Conservation (phyloP, 345 rosid genomes). For the Rhizophora apiculata region DNA sequence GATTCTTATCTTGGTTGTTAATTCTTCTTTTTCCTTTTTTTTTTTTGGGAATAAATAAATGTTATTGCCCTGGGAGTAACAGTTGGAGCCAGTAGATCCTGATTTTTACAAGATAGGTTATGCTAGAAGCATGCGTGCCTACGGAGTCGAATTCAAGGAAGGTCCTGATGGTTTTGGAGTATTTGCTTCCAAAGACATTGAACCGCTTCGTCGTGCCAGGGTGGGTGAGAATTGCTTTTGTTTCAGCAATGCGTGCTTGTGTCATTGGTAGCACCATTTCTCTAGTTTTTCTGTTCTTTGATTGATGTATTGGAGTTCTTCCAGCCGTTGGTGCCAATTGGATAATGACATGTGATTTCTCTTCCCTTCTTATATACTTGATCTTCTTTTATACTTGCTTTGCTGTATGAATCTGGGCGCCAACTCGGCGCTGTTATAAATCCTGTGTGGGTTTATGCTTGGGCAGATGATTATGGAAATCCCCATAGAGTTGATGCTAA, state of each 20-base stretch:
- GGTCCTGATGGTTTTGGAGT: constrained; percentile 90
- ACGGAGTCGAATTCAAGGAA: constrained; percentile 86
- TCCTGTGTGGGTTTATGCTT: constrained; percentile 10
- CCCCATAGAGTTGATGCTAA: constrained; percentile 86
- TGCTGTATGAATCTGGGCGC: neutral
- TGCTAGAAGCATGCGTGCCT: constrained; percentile 78
- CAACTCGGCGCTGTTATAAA: neutral
- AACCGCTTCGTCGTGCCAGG: constrained; percentile 84
- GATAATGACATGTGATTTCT: neutral
- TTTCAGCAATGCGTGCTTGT: neutral
- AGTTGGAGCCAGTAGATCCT: constrained; percentile 80
- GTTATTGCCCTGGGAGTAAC: neutral
- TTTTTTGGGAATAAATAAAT: neutral
- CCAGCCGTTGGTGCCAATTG: neutral
- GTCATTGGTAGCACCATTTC: constrained; percentile 5
- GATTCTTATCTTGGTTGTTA: neutral
- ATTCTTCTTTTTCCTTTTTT: neutral
- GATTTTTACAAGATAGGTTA: constrained; percentile 94
- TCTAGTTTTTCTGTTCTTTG: neutral
- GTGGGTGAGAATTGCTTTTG: constrained; percentile 36
- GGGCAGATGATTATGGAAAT: constrained; percentile 89
- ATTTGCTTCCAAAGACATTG: constrained; percentile 83
- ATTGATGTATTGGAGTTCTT: neutral
- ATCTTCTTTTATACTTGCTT: neutral
- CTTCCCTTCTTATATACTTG: neutral